Percentiles rank a stretch among this genome's conserved stretches.
These are phyloP conservation scores for Garcia nutans DNA, from an alignment of 345 rosid genomes.

Conservation along the genomic window DNA sequence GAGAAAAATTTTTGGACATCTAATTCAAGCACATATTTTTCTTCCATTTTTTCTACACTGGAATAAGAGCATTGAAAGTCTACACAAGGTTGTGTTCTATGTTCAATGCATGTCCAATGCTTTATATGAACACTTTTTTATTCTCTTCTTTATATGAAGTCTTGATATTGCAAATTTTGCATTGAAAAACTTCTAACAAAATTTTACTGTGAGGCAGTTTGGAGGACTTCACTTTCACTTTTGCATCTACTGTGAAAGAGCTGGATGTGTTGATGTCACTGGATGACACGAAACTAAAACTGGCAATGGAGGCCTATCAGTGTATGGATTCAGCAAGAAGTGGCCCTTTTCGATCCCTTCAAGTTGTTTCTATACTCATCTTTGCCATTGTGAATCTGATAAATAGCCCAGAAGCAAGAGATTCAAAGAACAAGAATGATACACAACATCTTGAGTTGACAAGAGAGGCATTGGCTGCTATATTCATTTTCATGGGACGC, in stretches of 20 bases:
- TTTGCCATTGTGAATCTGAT: constrained; percentile 52
- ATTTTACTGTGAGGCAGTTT: constrained; percentile 42
- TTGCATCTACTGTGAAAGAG: constrained; percentile 59
- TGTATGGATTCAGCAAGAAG: constrained; percentile 54
- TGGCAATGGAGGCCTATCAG: constrained; percentile 57
- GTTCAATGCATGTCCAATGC: too few species aligned
- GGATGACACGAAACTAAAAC: constrained; percentile 50
- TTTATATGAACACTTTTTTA: neutral
- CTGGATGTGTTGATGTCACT: constrained; percentile 53
- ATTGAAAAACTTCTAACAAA: neutral
- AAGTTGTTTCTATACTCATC: constrained; percentile 62
- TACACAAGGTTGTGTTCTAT: too few species aligned
- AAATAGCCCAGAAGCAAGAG: constrained; percentile 25
- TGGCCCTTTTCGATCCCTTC: constrained; percentile 71
- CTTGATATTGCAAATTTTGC: neutral
- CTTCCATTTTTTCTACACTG: too few species aligned
- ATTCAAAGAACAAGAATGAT: constrained; percentile 21
- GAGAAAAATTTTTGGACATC: too few species aligned
- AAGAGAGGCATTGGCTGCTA: constrained; percentile 41
- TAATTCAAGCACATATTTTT: too few species aligned
- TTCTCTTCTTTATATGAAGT: neutral
- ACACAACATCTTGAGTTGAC: constrained; percentile 31
- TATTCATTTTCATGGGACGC: constrained; percentile 68
- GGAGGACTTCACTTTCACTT: constrained; percentile 60
- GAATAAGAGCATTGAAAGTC: too few species aligned